Evolutionary conservation across 805 yeast genomes (phyloP), one percentile per base, ranked within the genome.

Genomic region (Pichia ethanolica): DNA sequence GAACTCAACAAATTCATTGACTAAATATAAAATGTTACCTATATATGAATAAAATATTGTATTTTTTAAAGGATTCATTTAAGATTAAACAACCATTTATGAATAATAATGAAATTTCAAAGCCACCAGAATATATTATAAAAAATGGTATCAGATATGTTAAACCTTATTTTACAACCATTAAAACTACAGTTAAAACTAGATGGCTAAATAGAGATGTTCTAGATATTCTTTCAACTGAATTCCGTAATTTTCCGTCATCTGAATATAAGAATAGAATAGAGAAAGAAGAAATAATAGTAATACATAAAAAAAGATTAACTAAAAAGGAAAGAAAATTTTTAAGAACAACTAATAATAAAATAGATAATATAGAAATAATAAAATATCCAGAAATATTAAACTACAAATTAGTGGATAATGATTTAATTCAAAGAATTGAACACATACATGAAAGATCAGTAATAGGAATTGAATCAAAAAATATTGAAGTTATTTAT

Each of bases 161-260:
- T 12, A 56, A 61, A 45, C 79, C 80, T 2, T 74, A 73, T 50
- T 68, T 65, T 46, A 63, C 63, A 43, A 61, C 59, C 1, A 66
- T 71, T 27, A 53, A 57, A 13, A 63, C 71, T 4, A 63, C 67
- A 33, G 74, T 69, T 5, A 74, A 73, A 54, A 76, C 75, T 1
- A 57, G 80, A 45, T 75, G 79, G 78, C 54, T 67, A 8, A 61
- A 63, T 3, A 63, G 62, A 46, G 59, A 72, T 1, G 59, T 73
- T 2, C 45, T 68, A 26, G 72, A 73, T 20, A 69, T 74, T 5
- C 58, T 73, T 33, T 51, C 62, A 2, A 56, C 60, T 4, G 80
- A 75, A 52, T 74, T 75, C 45, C 59, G 68, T 48, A 63, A 63
- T 10, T 60, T 59, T 39, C 47, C 49, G 13, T 52, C 51, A 20